These are phyloP conservation scores for Pisolithus sp. DNA, from an alignment of 768 basidiomycete genomes.

Conservation along the genomic window DNA sequence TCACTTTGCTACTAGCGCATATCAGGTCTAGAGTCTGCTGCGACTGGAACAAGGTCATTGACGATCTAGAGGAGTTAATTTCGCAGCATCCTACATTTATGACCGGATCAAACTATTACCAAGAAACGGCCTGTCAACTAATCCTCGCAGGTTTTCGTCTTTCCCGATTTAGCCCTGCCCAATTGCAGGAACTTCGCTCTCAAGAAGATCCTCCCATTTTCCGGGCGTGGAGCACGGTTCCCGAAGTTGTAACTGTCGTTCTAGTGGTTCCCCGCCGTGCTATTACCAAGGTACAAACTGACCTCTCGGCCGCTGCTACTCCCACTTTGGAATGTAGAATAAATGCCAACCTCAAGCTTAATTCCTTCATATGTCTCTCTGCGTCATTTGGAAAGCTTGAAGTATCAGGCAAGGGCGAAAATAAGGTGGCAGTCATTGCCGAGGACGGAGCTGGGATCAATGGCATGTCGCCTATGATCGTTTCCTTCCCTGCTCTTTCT, in stretches of 20 bases:
- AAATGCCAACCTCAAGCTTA: not conserved
- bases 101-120: slow-evolving; percentile 30
- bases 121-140: slow-evolving; percentile 45
- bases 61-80: slow-evolving; percentile 18
- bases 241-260: slow-evolving; percentile 26
- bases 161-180: slow-evolving; percentile 8
- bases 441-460: slow-evolving; percentile 14
- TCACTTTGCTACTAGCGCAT: slow-evolving; percentile 38
- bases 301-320: slow-evolving; percentile 17
- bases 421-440: slow-evolving; percentile 13
- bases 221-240: slow-evolving; percentile 23
- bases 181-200: slow-evolving; percentile 5
- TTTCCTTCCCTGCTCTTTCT: slow-evolving; percentile 19
- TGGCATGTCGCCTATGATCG: slow-evolving; percentile 13
- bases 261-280: slow-evolving; percentile 27
- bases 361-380: slow-evolving; percentile 13
- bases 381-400: slow-evolving; percentile 18
- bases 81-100: slow-evolving; percentile 12
- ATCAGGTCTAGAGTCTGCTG: slow-evolving; percentile 31
- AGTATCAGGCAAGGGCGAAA: slow-evolving; percentile 10
- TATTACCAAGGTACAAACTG: slow-evolving; percentile 15
- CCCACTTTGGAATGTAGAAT: slow-evolving; percentile 22
- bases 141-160: slow-evolving; percentile 30
- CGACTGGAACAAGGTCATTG: slow-evolving; percentile 41
- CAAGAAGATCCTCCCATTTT: slow-evolving; percentile 18